phyloP scores from a whole-genome alignment of 441 rosid genomes.

The Metrosideros polymorpha region DNA sequence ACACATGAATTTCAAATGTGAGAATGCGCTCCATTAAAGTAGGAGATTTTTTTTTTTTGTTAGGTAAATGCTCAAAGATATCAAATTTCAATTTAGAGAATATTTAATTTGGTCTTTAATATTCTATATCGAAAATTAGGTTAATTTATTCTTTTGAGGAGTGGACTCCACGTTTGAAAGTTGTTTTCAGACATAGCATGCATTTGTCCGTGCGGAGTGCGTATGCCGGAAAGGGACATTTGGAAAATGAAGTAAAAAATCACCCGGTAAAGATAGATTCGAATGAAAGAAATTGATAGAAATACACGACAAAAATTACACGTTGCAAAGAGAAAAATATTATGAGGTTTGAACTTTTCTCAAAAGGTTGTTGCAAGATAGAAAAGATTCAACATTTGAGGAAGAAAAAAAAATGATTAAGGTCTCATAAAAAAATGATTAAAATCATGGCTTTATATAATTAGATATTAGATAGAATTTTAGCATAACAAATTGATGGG shows the following conservation, averaged over 20 bases:
- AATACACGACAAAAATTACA: no score
- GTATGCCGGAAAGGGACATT: no score
- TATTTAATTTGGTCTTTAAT: not conserved
- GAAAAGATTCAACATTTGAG: not conserved
- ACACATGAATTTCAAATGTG: not conserved
- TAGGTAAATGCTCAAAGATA: not conserved
- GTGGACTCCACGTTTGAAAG: not conserved
- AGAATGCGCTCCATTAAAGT: not conserved
- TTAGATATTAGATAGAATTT: not conserved
- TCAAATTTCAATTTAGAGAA: not conserved
- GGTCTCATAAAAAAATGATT: fast-evolving
- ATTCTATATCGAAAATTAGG: not conserved
- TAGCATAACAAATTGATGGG: not conserved
- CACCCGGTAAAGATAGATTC: no score
- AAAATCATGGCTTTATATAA: no score
- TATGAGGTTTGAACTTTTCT: no score
- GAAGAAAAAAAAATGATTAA: not conserved
- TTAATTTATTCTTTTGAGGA: not conserved
- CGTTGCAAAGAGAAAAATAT: not conserved
- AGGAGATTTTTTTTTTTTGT: not conserved
- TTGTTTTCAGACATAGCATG: no score
- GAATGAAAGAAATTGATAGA: no score
- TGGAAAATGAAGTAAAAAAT: no score
- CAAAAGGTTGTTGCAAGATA: not conserved
- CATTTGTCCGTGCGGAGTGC: no score